phyloP scores from a whole-genome alignment of 2,329 filamentous ascomycete genomes.

The Arthrinium puccinioides region DNA sequence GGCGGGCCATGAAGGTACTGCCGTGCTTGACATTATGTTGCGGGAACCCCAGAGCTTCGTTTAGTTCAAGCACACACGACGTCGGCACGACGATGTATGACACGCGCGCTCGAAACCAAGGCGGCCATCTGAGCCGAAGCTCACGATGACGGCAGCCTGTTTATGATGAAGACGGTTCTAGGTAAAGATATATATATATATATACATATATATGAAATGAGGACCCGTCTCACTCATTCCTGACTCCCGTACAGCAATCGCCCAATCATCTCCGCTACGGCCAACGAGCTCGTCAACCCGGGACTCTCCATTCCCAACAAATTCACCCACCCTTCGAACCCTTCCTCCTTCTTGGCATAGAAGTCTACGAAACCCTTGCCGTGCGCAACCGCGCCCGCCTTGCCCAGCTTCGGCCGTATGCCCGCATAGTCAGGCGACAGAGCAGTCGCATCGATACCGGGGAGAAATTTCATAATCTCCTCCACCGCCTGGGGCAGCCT shows the following conservation, averaged over 20 bases:
- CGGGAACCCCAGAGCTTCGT: conserved; percentile 1
- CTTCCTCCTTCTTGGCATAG: conserved; percentile 68
- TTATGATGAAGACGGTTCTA: too few relatives aligned
- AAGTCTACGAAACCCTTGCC: conserved; percentile 77
- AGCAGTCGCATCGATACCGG: conserved; percentile 56
- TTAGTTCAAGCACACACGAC: too few relatives aligned
- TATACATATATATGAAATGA: not conserved
- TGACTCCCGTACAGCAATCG: conserved; percentile 36
- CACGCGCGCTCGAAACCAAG: too few relatives aligned
- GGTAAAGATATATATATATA: not conserved
- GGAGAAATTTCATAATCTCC: conserved; percentile 75
- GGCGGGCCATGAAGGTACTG: conserved; percentile 5
- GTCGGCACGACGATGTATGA: too few relatives aligned
- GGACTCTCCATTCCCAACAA: conserved; percentile 90
- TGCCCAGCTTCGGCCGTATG: conserved; percentile 76
- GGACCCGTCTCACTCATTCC: not conserved
- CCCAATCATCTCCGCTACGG: conserved; percentile 72
- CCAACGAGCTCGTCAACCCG: conserved; percentile 78
- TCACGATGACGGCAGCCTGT: too few relatives aligned
- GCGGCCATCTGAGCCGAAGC: too few relatives aligned
- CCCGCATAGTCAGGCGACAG: conserved; percentile 83
- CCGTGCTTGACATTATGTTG: conserved; percentile 5
- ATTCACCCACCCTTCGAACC: conserved; percentile 78
- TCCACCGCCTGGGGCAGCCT: conserved; percentile 60
- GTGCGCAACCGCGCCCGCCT: conserved; percentile 50